Base-by-base conservation (phyloP, 352 stramenopile species). In the Phytophthora lateralis region DNA sequence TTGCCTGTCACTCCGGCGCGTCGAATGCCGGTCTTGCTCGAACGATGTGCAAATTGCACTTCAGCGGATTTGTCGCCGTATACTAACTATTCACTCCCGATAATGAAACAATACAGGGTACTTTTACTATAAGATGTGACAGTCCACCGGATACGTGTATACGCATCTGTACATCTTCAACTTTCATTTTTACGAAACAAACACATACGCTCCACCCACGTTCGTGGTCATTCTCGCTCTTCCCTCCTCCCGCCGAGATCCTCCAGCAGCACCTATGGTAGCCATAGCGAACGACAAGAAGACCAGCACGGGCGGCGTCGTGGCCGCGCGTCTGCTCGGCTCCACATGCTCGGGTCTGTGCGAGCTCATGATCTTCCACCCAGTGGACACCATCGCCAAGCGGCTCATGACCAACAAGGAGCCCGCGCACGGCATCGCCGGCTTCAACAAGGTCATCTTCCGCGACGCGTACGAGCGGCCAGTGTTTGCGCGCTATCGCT, bases 331-430 rank as follows among this genome's bases (percentile, higher is more conserved):
- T 51, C 83, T 98, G 43, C 78, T 98, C 26, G 95, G 95, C 46
- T 97, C 90, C 45, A 97, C 91, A 24, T 82, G 87, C 55, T 96
- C 95, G 20, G 93, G 95, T n/a, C 78, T 98, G 30, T 93, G 86
- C 20, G 95, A 98, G 74, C 90, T 98, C 42, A 82, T 97, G 64
- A 89, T 98, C 53, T 98, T 98, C 76, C 95, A 98, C 76, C 93
- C 93, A 3, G 92, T 98, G 41, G 93, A 98, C 73, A 98, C 95
- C 21, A 81, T 98, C 24, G 93, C 95, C 46, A 98, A 98, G 77
- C 92, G 93, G 30, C 73, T 98, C 32, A 98, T 98, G 95, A 97
- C 85, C 60, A 96, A 96, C 81, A 91, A 90, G 57, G 81, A 89
- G 45, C 44, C 63, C 10, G 69, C 79, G 34, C 71, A 78, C 27